These are phyloP conservation scores for Tetratostichococcus sp. DNA, from an alignment of 139 green algal genomes.

Conservation along the genomic window DNA sequence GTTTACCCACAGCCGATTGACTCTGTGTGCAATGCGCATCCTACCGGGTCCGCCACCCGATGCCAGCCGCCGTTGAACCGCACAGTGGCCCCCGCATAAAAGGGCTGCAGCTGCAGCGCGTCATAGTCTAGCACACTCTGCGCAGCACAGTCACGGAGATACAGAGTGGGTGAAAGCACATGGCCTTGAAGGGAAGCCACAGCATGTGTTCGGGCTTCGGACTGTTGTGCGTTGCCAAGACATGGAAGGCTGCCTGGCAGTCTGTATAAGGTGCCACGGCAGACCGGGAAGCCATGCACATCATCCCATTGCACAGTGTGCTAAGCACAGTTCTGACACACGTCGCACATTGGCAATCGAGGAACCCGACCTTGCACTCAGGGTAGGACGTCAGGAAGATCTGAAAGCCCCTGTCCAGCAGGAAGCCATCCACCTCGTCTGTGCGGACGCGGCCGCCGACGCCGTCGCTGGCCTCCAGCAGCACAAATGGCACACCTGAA, in stretches of 20 bases:
- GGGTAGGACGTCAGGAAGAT: constrained; percentile 91
- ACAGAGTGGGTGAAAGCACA: constrained; percentile 5
- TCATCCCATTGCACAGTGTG: too few relatives aligned
- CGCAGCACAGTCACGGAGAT: too few relatives aligned
- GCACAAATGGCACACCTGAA: constrained; percentile 35
- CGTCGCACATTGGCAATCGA: background rate
- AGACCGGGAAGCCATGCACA: too few relatives aligned
- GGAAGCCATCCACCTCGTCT: constrained; percentile 88
- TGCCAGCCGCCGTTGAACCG: constrained; percentile 42
- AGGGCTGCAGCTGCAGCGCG: constrained; percentile 78
- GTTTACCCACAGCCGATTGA: too few relatives aligned
- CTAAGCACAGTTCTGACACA: too few relatives aligned
- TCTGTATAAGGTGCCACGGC: too few relatives aligned
- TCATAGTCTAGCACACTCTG: constrained; percentile 75
- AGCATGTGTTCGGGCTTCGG: too few relatives aligned
- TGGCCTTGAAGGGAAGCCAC: too few relatives aligned
- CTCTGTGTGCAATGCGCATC: too few relatives aligned
- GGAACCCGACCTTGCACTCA: constrained; percentile 18
- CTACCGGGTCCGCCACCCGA: constrained; percentile 68
- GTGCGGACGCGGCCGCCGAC: constrained; percentile 89
- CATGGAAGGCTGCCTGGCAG: too few relatives aligned
- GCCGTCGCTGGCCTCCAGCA: constrained; percentile 85
- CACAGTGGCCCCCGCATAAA: constrained; percentile 85
- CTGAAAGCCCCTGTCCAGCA: constrained; percentile 96
- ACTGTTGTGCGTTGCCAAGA: too few relatives aligned